Evolutionary conservation across 1,139 yeast genomes (phyloP), one percentile per base, ranked within the genome.

Genomic region (Candida sanyaensis): DNA sequence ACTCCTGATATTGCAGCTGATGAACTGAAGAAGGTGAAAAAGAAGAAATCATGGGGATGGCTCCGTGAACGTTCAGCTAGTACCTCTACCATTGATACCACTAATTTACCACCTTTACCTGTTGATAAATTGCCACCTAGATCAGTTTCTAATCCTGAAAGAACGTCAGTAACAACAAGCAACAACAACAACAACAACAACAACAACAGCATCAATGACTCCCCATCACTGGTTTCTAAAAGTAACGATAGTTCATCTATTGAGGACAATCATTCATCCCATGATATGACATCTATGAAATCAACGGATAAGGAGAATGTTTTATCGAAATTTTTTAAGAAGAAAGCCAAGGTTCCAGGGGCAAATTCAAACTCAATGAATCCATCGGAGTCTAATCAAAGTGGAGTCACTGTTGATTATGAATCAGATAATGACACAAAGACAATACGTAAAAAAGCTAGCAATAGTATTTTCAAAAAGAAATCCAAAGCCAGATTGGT

Each of bases 11-110:
- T 26, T 12, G 30, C 24, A 24, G 31, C n/a, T 17, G 52, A 44
- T 13, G 65, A 64, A 50, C 58, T 56, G 23, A 66, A 64, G 50
- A 60, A 57, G 39, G 55, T 65, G 48, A 66, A 65, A 53, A 70
- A 68, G 62, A 71, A 71, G 57, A 68, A 67, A 53, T 68, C 73
- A 7, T 71, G 76, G 77, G 65, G 66, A 11, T 73, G 77, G 77
- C 55, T 71, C 42, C 69, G 69, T 47, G 77, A 71, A 30, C 63
- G 73, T 48, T 64, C 72, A 1, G 57, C 61, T 1, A 69, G 71
- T 55, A 53, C 64, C n/a, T 63, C 69, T 9, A 57, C 69, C 1
- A 53, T 57, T 6, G 72, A 68, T 23, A 41, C 58, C 4, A 53
- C 34, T 5, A 52, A 50, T 41, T 55, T 63, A 31, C 63, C 67